A percentile compares a stretch with the other conserved stretches of the same genome.
Evolutionary conservation across 2,329 filamentous ascomycete genomes (phyloP).

Genomic region (Aspergillus sp.): DNA sequence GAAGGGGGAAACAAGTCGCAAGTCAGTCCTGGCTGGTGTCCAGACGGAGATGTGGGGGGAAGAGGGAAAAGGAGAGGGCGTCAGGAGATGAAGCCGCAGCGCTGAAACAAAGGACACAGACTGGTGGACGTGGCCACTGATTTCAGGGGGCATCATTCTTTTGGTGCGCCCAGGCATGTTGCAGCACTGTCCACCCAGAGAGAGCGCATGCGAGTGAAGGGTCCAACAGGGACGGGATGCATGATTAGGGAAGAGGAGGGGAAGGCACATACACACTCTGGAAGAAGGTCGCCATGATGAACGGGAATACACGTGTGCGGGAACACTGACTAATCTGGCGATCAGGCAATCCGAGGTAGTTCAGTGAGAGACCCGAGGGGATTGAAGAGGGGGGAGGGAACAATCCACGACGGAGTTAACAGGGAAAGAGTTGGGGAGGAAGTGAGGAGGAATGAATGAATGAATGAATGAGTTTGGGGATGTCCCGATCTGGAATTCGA

Average conservation of each 20-base stretch:
- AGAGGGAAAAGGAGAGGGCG: slow-evolving; percentile 13
- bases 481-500: background rate
- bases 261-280: slow-evolving; percentile 51
- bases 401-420: background rate
- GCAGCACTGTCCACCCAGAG: background rate
- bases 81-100: slow-evolving; percentile 3
- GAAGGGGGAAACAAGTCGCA: slow-evolving; percentile 27
- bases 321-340: background rate
- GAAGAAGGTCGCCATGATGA: slow-evolving; percentile 51
- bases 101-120: slow-evolving; percentile 7
- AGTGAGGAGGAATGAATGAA: slow-evolving; percentile 7
- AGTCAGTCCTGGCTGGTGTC: slow-evolving; percentile 23
- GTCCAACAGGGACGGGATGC: slow-evolving; percentile 25
- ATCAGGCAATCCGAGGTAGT: background rate
- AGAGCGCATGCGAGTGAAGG: slow-evolving; percentile 27
- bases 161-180: background rate
- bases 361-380: background rate
- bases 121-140: background rate
- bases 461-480: slow-evolving; percentile 5
- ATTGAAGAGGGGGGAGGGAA: slow-evolving; percentile 5
- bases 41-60: slow-evolving; percentile 13
- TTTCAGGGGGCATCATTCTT: slow-evolving; percentile 3
- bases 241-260: slow-evolving; percentile 13
- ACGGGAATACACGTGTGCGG: background rate
- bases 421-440: slow-evolving; percentile 3